These are phyloP conservation scores for Vitis cinerea DNA, from an alignment of 164 flowering plant genomes.

Conservation along the genomic window DNA sequence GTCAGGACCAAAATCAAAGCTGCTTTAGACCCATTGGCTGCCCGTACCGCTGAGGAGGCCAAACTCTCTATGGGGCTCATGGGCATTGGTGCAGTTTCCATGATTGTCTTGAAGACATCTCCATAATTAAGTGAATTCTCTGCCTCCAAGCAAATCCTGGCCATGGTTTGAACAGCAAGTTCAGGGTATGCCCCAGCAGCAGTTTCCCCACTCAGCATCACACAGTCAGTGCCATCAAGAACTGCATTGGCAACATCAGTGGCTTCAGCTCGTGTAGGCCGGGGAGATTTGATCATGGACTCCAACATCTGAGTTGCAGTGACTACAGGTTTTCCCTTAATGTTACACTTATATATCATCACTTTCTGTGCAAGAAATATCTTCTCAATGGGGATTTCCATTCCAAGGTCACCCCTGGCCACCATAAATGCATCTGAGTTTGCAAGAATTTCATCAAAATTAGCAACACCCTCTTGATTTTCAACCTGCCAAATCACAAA, in stretches of 20 bases:
- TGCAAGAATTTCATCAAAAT: conserved; percentile 39
- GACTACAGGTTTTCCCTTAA: conserved; percentile 35
- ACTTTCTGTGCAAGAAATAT: conserved; percentile 41
- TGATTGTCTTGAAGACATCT: conserved; percentile 16
- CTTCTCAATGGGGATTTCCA: conserved; percentile 45
- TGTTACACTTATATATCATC: conserved; percentile 36
- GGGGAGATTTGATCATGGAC: conserved; percentile 42
- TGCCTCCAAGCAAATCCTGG: conserved; percentile 31
- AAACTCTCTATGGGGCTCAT: conserved; percentile 33
- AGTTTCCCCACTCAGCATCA: conserved; percentile 45
- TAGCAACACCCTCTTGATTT: conserved; percentile 41
- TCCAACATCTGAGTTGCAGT: conserved; percentile 51
- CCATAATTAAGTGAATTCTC: conserved; percentile 21
- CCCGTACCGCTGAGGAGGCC: conserved; percentile 28
- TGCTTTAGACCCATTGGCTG: conserved; percentile 18
- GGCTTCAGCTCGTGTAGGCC: conserved; percentile 46
- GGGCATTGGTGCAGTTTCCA: conserved; percentile 21
- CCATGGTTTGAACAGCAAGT: conserved; percentile 33
- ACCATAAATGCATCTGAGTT: conserved; percentile 47
- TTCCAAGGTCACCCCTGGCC: conserved; percentile 44
- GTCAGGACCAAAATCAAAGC: conserved; percentile 29
- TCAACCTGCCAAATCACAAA: conserved; percentile 27
- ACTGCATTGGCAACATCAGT: conserved; percentile 45
- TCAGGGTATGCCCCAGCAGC: conserved; percentile 42
- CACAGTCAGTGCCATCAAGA: conserved; percentile 40